Base-by-base conservation (phyloP, 106 monocot genomes). In the Dioscorea zingiberensis region DNA sequence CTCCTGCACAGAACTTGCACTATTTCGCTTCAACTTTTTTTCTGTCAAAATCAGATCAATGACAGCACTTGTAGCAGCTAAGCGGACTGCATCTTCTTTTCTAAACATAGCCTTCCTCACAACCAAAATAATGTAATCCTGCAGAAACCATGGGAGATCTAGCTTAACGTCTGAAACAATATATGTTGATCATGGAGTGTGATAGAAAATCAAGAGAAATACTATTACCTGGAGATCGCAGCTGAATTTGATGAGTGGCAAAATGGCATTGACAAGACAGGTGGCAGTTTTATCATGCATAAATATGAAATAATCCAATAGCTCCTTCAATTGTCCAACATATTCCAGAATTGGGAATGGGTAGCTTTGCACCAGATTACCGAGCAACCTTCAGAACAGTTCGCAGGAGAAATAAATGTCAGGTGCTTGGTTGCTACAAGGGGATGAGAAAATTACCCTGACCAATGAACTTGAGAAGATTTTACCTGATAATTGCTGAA, bases 61-160 rank as follows among this genome's bases (percentile, higher is more conserved):
- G 13, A 88, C 68, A 14, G 79, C 83, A 80, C 76, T 78, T 53
- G 73, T 66, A 59, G 97, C 91, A 53, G 97, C 79, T 38, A 77
- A 55, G 44, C 91, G 91, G 57, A 92, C 76, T 5, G 66, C 57
- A 60, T 91, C 88, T 73, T 97, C 91, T 71, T 68, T 82, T 62
- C 81, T 88, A 67, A 97, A 97, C 84, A 97, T 77, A 44, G 97
- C 97, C 55, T 97, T 97, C 38, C 97, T 77, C 54, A 79, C 56
- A 54, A 88, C 97, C 69, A 97, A 73, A 60, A 97, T 75, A 56
- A 85, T 84, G 72, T 92, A 92, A 81, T 97, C 79, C 97, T 97
- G 49, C 30, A 76, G 38, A 38, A 21, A 55, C 53, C 29, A 44
- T 51, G 3, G 24, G 4, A n/a, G 13, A 51, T 58, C 44, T 21